Base-by-base conservation (phyloP, 192 early-diverging fungal species). In the Linnemannia hyalina region DNA sequence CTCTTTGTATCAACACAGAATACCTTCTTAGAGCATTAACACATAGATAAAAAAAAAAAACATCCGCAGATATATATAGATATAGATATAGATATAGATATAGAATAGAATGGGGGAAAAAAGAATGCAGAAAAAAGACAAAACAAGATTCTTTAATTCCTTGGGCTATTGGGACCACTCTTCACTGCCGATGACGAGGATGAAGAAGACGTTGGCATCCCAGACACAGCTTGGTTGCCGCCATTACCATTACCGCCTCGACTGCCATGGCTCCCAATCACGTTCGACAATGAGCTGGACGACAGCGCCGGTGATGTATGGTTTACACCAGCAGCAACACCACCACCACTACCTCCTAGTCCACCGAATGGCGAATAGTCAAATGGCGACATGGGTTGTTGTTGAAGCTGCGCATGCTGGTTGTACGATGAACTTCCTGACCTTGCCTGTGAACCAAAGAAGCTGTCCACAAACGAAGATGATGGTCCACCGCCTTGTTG, bases 311-410 rank as follows among this genome's bases (percentile, higher is more conserved):
- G 71, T 29, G 71, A 73, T 29, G 71, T 46, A 46, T 29, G 71
- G 18, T 22, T 75, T 54, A 32, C 29, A 73, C 10, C 46, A 29
- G 0, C 35, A 35, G 35, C 0, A 35, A 9, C 57, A 26, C 6
- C 57, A 46, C 6, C 57, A 46, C 42, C 46, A 65, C 49, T 15
- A 22, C 42, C 44, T 32, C 81, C 76, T 38, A 83, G 40, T 1
- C 76, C 82, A 23, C 82, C 77, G 46, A 83, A 83, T 22, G 29
- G 36, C 18, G 81, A 78, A 46, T 78, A 83, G 1, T 78, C 82
- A 47, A 83, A 83, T 15, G 82, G 52, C 70, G 76, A 65, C 26
- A 68, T 77, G 29, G 76, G 77, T 72, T 75, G 82, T 20, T 76
- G 82, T 47, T 75, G 73, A 26, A 41, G 47, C 32, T 55, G 82